phyloP scores from a whole-genome alignment of 78 protist species.

The Dictyostelium capitatum region DNA sequence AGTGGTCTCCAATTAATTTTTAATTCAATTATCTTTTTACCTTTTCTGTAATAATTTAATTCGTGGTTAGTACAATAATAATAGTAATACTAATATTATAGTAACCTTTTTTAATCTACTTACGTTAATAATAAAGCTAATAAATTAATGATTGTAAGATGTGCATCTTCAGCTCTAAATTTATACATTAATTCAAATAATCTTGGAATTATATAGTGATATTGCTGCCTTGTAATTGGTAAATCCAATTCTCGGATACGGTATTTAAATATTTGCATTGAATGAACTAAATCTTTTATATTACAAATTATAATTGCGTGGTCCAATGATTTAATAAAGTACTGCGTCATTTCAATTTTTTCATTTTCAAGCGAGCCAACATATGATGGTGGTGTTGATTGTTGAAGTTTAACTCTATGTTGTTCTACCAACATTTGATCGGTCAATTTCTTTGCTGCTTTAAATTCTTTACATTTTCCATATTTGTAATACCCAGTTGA shows the following conservation, averaged over 20 bases:
- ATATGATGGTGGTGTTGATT: neutral
- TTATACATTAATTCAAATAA: neutral
- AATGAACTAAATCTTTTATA: neutral
- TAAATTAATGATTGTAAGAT: neutral
- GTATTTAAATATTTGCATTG: neutral
- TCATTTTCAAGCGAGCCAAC: neutral
- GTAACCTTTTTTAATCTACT: neutral
- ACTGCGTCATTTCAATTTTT: neutral
- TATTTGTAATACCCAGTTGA: neutral
- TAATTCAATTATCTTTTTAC: conserved; percentile 31
- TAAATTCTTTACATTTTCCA: neutral
- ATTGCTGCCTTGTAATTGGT: conserved; percentile 3
- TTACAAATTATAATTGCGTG: neutral
- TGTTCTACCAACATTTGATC: neutral
- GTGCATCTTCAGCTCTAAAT: neutral
- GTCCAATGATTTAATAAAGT: neutral
- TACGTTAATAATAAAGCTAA: conserved; percentile 22
- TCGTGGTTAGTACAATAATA: too few species aligned
- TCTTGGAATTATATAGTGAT: conserved; percentile 2
- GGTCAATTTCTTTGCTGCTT: neutral
- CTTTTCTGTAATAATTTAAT: neutral
- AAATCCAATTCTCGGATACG: neutral
- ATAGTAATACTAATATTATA: too few species aligned
- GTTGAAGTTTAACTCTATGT: neutral
- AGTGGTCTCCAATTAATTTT: conserved; percentile 60